Percentiles rank a stretch among this genome's conserved stretches.
Conservation (phyloP, 2,329 filamentous ascomycete species). For the Phaeosphaeriaceae sp. region DNA sequence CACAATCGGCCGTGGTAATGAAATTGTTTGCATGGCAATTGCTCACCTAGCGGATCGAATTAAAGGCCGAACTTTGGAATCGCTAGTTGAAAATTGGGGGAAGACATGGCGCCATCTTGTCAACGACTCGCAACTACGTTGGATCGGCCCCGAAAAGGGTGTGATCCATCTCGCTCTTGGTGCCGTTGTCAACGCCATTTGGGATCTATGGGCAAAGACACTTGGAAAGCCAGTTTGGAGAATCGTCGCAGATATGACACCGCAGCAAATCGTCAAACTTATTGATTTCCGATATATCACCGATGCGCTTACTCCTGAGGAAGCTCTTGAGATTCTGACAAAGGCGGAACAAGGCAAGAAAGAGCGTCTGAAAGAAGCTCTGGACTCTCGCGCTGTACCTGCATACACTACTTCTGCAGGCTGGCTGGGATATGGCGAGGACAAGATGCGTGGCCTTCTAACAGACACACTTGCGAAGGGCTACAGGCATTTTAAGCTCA, state of each 20-base stretch:
- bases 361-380: constrained; percentile 74
- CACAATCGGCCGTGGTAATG: constrained; percentile 88
- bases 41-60: constrained; percentile 77
- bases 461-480: constrained; percentile 76
- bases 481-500: constrained; percentile 88
- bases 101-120: constrained; percentile 92
- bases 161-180: constrained; percentile 92
- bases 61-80: constrained; percentile 75
- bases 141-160: constrained; percentile 94
- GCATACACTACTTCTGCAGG: constrained; percentile 91
- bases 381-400: constrained; percentile 76
- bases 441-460: constrained; percentile 80
- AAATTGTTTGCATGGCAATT: constrained; percentile 88
- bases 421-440: constrained; percentile 89
- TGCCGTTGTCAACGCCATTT: constrained; percentile 87
- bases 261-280: constrained; percentile 83
- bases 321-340: constrained; percentile 75
- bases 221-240: constrained; percentile 89
- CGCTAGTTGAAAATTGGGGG: constrained; percentile 81
- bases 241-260: constrained; percentile 87
- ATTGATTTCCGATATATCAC: constrained; percentile 97
- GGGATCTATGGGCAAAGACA: constrained; percentile 94
- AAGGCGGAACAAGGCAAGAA: constrained; percentile 71
- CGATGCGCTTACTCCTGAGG: constrained; percentile 86
- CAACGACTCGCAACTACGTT: constrained; percentile 85